Conservation (phyloP, 345 rosid genomes). For the Salix viminalis region DNA sequence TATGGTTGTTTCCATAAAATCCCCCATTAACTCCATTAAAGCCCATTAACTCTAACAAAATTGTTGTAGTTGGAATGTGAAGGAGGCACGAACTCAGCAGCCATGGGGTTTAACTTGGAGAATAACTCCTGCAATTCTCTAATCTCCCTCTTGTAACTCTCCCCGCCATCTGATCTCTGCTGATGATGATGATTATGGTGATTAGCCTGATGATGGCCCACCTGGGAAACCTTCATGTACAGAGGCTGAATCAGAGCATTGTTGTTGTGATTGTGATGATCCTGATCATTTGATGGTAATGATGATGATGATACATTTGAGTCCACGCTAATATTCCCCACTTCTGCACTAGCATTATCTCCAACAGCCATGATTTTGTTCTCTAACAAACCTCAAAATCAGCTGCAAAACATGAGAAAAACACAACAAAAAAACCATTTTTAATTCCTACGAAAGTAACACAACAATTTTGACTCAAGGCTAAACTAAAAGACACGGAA, state of each 20-base stretch:
- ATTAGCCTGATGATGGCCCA: not conserved
- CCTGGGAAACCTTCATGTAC: not conserved
- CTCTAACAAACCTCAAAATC: not conserved
- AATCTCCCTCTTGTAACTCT: constrained; percentile 41
- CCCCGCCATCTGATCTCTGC: not conserved
- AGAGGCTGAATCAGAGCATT: not conserved
- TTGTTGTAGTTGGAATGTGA: constrained; percentile 44
- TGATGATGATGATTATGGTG: not conserved
- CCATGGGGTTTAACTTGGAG: constrained; percentile 93
- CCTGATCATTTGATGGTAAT: constrained; percentile 26
- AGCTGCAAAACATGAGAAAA: not conserved
- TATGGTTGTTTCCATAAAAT: not conserved
- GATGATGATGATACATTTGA: constrained; percentile 10
- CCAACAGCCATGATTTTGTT: constrained; percentile 76
- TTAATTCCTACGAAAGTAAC: not conserved
- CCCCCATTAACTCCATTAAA: constrained; percentile 16
- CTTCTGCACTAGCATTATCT: constrained; percentile 74
- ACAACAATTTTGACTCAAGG: not conserved
- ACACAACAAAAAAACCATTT: not conserved
- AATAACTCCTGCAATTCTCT: constrained; percentile 71
- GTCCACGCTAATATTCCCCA: constrained; percentile 23
- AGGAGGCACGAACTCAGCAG: constrained; percentile 88
- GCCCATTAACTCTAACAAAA: constrained; percentile 53
- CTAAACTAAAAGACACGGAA: not conserved
- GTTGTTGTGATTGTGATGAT: constrained; percentile 8